These are phyloP conservation scores for Wallacemonas rigidus DNA, from an alignment of 208 protist species.

Conservation along the genomic window DNA sequence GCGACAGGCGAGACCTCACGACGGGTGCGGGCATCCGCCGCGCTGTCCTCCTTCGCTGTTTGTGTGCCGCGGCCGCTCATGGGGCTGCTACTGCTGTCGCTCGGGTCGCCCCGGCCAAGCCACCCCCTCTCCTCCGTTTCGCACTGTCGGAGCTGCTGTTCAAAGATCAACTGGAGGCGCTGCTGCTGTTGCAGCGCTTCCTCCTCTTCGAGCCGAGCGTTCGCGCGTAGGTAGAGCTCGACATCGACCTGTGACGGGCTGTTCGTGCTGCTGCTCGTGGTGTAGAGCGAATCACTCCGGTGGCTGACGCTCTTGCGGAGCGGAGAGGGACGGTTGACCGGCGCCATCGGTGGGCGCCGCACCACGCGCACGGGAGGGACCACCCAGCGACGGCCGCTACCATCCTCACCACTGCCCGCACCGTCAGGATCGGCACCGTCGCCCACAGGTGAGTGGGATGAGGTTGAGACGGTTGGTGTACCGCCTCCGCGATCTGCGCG, in stretches of 20 bases:
- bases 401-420: neutral
- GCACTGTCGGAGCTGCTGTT: slow-evolving; percentile 9
- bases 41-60: too few relatives aligned
- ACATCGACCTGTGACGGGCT: neutral
- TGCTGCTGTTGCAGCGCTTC: slow-evolving; percentile 6
- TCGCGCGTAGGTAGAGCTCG: slow-evolving; percentile 13
- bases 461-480: neutral
- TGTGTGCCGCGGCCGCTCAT: too few relatives aligned
- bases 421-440: neutral
- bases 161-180: slow-evolving; percentile 7
- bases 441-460: neutral
- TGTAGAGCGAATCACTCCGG: slow-evolving; percentile 17
- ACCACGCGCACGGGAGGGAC: slow-evolving; percentile 16
- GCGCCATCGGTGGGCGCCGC: slow-evolving; percentile 9
- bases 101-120: neutral
- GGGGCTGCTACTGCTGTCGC: neutral
- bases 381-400: slow-evolving; percentile 1
- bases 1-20: too few relatives aligned
- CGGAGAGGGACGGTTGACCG: slow-evolving; percentile 11
- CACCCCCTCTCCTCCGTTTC: neutral
- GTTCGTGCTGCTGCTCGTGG: slow-evolving; percentile 12
- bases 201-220: slow-evolving; percentile 14
- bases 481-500: neutral
- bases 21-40: too few relatives aligned
- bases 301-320: slow-evolving; percentile 12